phyloP scores from a whole-genome alignment of 768 basidiomycete genomes.

The Gyrodon lividus region DNA sequence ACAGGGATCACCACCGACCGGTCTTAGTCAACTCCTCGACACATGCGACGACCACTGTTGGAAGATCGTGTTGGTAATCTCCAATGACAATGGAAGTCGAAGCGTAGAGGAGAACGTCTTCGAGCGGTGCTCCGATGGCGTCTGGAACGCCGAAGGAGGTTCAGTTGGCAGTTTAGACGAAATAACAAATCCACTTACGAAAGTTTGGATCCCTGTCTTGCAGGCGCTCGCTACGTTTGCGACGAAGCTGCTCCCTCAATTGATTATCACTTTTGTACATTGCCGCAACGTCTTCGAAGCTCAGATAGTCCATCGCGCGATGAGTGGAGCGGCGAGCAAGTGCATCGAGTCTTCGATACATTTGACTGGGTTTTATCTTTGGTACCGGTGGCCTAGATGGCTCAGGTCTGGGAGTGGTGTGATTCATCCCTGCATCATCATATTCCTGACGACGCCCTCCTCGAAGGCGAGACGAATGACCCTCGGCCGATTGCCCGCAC shows the following conservation, averaged over 20 bases:
- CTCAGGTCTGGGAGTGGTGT: not conserved
- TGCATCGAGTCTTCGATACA: constrained; percentile 28
- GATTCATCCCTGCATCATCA: not conserved
- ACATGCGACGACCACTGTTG: constrained; percentile 39
- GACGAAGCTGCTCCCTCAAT: constrained; percentile 23
- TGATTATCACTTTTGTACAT: constrained; percentile 19
- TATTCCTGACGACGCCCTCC: not conserved
- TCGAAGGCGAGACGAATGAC: not conserved
- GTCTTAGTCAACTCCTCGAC: constrained; percentile 49
- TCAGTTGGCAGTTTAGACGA: not conserved
- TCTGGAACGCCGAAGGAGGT: constrained; percentile 20
- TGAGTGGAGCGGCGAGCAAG: constrained; percentile 19
- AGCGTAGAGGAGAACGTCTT: constrained; percentile 33
- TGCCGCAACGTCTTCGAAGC: constrained; percentile 20
- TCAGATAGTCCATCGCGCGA: constrained; percentile 30
- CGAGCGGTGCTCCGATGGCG: constrained; percentile 37
- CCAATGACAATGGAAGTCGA: constrained; percentile 34
- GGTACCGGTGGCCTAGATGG: constrained; percentile 15
- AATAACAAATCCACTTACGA: constrained; percentile 19
- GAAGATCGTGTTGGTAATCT: constrained; percentile 39
- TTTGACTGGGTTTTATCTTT: constrained; percentile 15
- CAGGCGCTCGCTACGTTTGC: constrained; percentile 16
- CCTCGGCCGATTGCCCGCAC: constrained; percentile 19
- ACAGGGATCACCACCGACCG: constrained; percentile 22
- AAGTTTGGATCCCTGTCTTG: constrained; percentile 25